phyloP scores from a whole-genome alignment of 2,329 filamentous ascomycete genomes.

The Amylocarpus encephaloides region DNA sequence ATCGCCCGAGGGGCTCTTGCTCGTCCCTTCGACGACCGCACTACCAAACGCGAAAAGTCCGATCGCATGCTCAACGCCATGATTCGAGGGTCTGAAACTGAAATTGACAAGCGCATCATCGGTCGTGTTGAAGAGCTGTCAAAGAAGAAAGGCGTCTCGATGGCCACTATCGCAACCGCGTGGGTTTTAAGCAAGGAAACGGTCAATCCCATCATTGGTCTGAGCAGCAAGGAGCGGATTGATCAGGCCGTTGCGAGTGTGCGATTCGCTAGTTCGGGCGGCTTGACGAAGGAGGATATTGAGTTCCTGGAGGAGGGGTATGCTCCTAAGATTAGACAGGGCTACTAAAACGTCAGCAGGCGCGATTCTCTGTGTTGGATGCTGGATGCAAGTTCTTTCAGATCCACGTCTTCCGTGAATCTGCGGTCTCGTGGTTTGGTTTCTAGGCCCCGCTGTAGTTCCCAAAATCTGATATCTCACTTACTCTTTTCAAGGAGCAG shows the following conservation, averaged over 20 bases:
- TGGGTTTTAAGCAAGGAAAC: conserved; percentile 43
- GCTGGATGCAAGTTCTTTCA: too few species aligned
- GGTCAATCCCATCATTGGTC: conserved; percentile 46
- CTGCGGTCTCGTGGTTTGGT: too few species aligned
- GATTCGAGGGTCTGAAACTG: conserved; percentile 17
- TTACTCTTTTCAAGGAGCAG: too few species aligned
- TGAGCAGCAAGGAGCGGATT: conserved; percentile 44
- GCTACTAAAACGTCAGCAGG: conserved; percentile 2
- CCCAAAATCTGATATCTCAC: too few species aligned
- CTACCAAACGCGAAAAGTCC: conserved; percentile 12
- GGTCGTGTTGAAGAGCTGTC: conserved; percentile 34
- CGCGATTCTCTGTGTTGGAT: not conserved
- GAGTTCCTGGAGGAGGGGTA: conserved; percentile 49
- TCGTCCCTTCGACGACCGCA: conserved; percentile 16
- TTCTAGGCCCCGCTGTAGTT: too few species aligned
- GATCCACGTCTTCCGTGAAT: too few species aligned
- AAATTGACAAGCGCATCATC: conserved; percentile 24
- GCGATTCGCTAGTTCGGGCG: conserved; percentile 33
- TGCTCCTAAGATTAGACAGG: conserved; percentile 34
- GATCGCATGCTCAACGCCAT: conserved; percentile 13
- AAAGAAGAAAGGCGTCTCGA: conserved; percentile 47
- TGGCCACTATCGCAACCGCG: conserved; percentile 53
- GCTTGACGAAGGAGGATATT: conserved; percentile 45
- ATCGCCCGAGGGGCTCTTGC: conserved; percentile 31
- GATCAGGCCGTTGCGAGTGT: conserved; percentile 44